phyloP scores from a whole-genome alignment of 108 stramenopile genomes.

The Poteriospumella lacustris region DNA sequence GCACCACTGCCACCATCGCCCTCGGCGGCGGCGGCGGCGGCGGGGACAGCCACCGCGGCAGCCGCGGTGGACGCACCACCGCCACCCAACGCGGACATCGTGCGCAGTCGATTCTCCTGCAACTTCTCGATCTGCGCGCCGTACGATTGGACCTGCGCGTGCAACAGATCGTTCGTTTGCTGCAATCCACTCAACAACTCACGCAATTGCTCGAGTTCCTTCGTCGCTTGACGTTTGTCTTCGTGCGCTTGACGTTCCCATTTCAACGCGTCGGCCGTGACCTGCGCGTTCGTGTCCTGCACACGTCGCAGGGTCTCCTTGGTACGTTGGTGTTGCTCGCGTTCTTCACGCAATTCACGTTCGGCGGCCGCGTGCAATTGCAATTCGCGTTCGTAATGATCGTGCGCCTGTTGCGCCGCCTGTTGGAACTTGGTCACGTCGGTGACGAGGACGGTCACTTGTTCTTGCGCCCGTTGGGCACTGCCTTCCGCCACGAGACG shows the following conservation, averaged over 20 bases:
- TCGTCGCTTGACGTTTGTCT: background rate
- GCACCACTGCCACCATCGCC: too few relatives aligned
- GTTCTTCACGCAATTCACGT: background rate
- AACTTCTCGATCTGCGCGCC: background rate
- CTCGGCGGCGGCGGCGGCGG: too few relatives aligned
- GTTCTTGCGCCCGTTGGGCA: background rate
- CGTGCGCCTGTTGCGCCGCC: constrained; percentile 1
- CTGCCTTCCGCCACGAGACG: background rate
- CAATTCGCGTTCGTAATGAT: constrained; percentile 29
- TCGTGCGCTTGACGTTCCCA: background rate
- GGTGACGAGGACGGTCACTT: background rate
- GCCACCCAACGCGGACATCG: too few relatives aligned
- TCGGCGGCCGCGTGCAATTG: constrained; percentile 24
- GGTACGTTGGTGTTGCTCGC: background rate
- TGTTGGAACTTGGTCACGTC: background rate
- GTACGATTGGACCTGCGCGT: background rate
- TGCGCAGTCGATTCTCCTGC: background rate
- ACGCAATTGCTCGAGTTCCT: background rate
- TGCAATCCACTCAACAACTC: background rate
- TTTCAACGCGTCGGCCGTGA: background rate
- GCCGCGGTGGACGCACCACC: too few relatives aligned
- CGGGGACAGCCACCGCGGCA: too few relatives aligned
- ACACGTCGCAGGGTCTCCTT: background rate
- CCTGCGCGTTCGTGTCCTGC: background rate
- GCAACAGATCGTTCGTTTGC: constrained; percentile 23